Base-by-base conservation (phyloP, 1,284 basidiomycete genomes). In the Paramarasmius palmivorus region DNA sequence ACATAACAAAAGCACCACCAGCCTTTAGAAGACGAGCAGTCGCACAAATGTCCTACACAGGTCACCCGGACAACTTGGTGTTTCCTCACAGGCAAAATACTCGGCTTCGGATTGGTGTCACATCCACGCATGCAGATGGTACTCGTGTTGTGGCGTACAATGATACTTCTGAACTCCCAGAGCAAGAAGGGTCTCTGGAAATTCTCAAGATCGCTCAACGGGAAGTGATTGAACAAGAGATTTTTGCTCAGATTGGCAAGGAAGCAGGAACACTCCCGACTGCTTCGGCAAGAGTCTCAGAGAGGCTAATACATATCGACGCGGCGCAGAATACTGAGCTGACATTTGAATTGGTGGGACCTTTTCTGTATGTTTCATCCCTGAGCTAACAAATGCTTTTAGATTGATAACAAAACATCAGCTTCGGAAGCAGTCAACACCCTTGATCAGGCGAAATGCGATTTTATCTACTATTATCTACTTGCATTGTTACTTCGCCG, bases 211-310 rank as follows among this genome's bases (percentile, higher is more conserved):
- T 68, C 17, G 85, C 85, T 0, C 89, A 92, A 63, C 77, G 76
- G 53, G 90, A 91, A 64, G 73, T 84, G 6, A 78, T 91, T 4
- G 88, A 92, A 55, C 86, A 87, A 63, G 90, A 92, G 63, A 85
- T 92, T 41, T 92, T 92, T 58, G 73, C 82, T 5, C 63, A 81
- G 22, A 73, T 92, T 23, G 87, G 90, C 32, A 77, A 73, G 62
- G 90, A 92, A 68, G 86, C 88, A 14, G 82, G 85, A 53, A 79
- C 68, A 54, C 73, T 91, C 8, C 85, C 87, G 10, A 89, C 86
- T 1, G 85, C 86, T 3, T 84, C 86, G 37, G 85, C 86, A 10
- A 78, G 82, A 26, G 88, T 92, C 4, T 86, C 88, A 1, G 89
- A 92, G 63, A 77, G 87, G 34, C 71, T 90, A 26, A 83, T 92